Evolutionary conservation across 768 basidiomycete genomes (phyloP), one percentile per base, ranked within the genome.

Genomic region (Tulasnella sp.): DNA sequence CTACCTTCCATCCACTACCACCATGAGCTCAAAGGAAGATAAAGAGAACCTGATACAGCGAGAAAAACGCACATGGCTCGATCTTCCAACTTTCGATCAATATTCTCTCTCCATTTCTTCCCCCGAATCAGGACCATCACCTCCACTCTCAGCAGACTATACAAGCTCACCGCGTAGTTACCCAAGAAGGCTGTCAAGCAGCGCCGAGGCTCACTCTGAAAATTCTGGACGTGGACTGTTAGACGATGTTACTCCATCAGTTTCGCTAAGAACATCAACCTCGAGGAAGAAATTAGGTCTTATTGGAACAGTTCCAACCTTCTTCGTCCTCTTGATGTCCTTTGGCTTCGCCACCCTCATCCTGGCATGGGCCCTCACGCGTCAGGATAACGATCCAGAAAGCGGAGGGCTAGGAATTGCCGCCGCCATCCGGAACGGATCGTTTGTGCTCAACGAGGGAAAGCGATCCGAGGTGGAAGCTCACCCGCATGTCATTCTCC

Each of bases 361-460:
- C 74, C 16, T 75, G 0, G 31, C 31, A 1, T 75, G 74, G 74
- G 41, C 18, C 24, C 74, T 44, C 22, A 75, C 41, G 5, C 74
- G 44, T 18, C 74, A 75, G 28, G 40, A 75, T 48, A 12, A 44
- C 0, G 74, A 75, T 28, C 74, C 74, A 16, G 74, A 75, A 14
- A 48, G 46, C 11, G 74, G 46, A 18, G 46, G 46, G 18, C 14
- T 44, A 16, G 74, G 74, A 28, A 69, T 69, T 69, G 64, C 74
- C 9, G 74, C 74, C 5, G 74, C 41, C 6, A 44, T 75, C 44
- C 34, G 64, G 64, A 69, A 69, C 34, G 64, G 64, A 28, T 69
- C 74, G n/a, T 75, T 75, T 40, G 74, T 75, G 18, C 74, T 75
- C 22, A 42, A 75, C 28, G 74, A 75, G 74, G 74, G 74, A 14